Evolutionary conservation across 2,329 filamentous ascomycete genomes (phyloP), one percentile per base, ranked within the genome.

Genomic region (Beauveria varroae): DNA sequence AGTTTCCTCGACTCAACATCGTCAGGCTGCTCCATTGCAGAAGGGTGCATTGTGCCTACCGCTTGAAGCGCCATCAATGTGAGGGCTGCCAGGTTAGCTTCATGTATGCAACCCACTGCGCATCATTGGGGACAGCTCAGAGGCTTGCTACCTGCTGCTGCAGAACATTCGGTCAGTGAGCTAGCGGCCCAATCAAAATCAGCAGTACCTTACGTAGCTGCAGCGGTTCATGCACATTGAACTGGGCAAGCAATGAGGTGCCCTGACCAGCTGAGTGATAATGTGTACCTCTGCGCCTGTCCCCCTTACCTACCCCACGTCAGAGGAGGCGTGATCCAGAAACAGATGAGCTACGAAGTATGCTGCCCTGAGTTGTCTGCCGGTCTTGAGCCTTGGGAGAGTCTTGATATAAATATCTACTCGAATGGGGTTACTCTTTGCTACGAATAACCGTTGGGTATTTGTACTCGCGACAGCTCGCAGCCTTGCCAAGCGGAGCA

Each of bases 201-300:
- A n/a, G 18, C 47, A 59, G 34, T 59, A 10, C 34, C 41, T 49
- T 53, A 30, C 28, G 41, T 50, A 30, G 41, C 28, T 47, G 57
- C 57, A 60, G 57, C 57, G 37, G 57, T 60, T 60, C 57, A 60
- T 60, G 57, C 57, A 54, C 57, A 47, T 54, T 9, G 49, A 37
- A 34, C 9, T 37, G 41, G 41, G 4, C 6, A 28, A 47, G 40
- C 14, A 54, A 54, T 60, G 34, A 16, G 20, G 18, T 18, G 57
- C 22, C 46, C 22, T 50, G 44, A 34, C 28, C 28, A 58, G 55
- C 30, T 59, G 57, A 44, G 30, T 30, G 26, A 24, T 51, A 46
- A 41, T 57, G 18, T 57, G 34, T 41, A 10, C 43, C 43, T 57
- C 41, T 22, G 24, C 41, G 8, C 10, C 22, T 6, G 52, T n/a